phyloP scores from a whole-genome alignment of 345 rosid genomes.

The Gossypium herbaceum region DNA sequence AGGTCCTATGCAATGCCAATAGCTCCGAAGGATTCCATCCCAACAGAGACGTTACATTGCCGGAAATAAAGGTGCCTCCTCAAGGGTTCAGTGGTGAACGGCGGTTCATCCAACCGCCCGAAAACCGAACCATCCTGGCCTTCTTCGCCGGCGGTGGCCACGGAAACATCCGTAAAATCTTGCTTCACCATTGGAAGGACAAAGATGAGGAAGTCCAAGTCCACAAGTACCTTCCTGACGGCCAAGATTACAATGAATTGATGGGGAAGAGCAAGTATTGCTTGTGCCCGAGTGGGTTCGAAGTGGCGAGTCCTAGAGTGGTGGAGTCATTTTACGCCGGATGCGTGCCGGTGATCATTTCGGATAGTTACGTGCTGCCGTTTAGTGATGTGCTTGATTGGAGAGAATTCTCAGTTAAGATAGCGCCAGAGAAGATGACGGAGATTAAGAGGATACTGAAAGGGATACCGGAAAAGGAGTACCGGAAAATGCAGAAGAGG shows the following conservation, averaged over 20 bases:
- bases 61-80: constrained; percentile 35
- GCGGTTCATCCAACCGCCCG: constrained; percentile 15
- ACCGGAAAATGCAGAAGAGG: constrained; percentile 34
- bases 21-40: constrained; percentile 63
- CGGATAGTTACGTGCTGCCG: constrained; percentile 43
- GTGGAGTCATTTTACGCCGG: constrained; percentile 46
- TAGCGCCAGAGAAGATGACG: constrained; percentile 34
- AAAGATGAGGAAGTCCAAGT: constrained; percentile 54
- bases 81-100: constrained; percentile 24
- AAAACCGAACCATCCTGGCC: constrained; percentile 44
- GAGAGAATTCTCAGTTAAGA: constrained; percentile 40
- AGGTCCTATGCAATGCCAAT: constrained; percentile 83
- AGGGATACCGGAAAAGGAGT: constrained; percentile 26
- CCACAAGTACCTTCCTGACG: constrained; percentile 38
- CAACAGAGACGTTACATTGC: constrained; percentile 56
- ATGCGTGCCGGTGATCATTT: constrained; percentile 57
- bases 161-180: constrained; percentile 41
- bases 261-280: constrained; percentile 52
- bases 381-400: constrained; percentile 63
- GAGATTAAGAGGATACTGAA: constrained; percentile 47
- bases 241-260: constrained; percentile 32
- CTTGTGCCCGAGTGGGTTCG: constrained; percentile 63
- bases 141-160: constrained; percentile 72
- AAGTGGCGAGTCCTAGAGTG: constrained; percentile 68
- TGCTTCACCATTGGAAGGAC: constrained; percentile 60